Evolutionary conservation across 2,329 filamentous ascomycete genomes (phyloP).

Genomic region (Stachybotrys elegans): DNA sequence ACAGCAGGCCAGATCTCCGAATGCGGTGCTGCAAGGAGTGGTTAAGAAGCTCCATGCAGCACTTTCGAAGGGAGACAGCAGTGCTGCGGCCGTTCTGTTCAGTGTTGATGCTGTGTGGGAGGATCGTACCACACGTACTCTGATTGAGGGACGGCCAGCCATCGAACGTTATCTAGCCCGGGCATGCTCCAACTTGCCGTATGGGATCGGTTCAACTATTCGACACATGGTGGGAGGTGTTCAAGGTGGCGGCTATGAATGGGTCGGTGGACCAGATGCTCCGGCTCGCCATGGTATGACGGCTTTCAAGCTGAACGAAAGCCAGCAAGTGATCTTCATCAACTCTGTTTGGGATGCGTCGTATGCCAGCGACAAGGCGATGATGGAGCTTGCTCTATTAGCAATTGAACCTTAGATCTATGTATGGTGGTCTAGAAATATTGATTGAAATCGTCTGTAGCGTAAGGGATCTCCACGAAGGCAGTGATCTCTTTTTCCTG

Average conservation of each 20-base stretch:
- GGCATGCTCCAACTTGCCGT: conserved; percentile 2
- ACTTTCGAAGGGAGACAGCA: conserved; percentile 1
- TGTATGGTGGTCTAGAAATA: too few species aligned
- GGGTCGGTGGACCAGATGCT: conserved; percentile 2
- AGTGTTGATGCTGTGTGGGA: conserved; percentile 2
- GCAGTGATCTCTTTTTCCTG: too few species aligned
- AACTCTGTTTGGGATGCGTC: conserved; percentile 4
- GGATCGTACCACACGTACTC: conserved; percentile 1
- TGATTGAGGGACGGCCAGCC: conserved; percentile 1
- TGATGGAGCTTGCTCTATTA: conserved; percentile 3
- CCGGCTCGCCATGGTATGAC: conserved; percentile 5
- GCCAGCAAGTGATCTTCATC: conserved; percentile 1
- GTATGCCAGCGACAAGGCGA: conserved; percentile 3
- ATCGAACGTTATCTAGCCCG: conserved; percentile 4
- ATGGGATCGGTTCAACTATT: conserved; percentile 1
- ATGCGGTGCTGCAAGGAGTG: conserved; percentile 2
- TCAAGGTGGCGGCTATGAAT: conserved; percentile 3
- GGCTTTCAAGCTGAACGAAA: conserved; percentile 5
- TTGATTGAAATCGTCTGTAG: too few species aligned
- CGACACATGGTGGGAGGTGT: conserved; percentile 1
- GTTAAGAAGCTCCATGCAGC: conserved; percentile 1
- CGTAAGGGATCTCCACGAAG: too few species aligned
- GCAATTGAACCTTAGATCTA: conserved; percentile 3
- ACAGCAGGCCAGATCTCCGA: conserved; percentile 1
- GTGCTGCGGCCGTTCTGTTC: conserved; percentile 1